A percentile compares a stretch with the other conserved stretches of the same genome.
Conservation (phyloP, 768 basidiomycete species). For the Tubosaeta sp. region DNA sequence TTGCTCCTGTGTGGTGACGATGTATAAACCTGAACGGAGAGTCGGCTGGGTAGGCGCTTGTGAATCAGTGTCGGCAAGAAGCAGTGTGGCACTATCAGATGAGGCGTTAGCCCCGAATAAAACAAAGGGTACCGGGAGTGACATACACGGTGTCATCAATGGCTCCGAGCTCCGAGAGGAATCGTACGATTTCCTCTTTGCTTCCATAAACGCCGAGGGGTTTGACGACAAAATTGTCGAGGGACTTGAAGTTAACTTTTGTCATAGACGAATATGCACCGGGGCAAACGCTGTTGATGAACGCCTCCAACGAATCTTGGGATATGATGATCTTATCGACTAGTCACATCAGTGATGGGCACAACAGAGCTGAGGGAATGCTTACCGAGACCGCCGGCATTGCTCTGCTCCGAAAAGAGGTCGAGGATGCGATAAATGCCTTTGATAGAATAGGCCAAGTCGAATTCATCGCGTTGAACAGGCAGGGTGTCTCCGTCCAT, state of each 20-base stretch:
- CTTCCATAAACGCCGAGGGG: constrained; percentile 58
- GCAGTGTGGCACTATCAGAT: constrained; percentile 10
- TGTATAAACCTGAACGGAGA: constrained; percentile 22
- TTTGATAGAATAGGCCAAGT: constrained; percentile 31
- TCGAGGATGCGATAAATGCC: constrained; percentile 16
- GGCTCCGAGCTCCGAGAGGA: constrained; percentile 35
- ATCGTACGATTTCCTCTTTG: constrained; percentile 44
- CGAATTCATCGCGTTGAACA: constrained; percentile 6
- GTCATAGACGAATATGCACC: constrained; percentile 52
- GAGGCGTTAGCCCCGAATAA: background rate
- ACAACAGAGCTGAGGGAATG: background rate
- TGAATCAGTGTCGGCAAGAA: constrained; percentile 10
- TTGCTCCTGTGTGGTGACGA: constrained; percentile 7
- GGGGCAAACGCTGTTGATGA: constrained; percentile 48
- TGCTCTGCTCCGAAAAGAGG: constrained; percentile 21
- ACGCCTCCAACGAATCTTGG: constrained; percentile 43
- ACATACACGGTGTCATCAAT: constrained; percentile 41
- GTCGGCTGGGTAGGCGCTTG: constrained; percentile 1
- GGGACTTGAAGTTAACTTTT: constrained; percentile 34
- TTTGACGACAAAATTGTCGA: constrained; percentile 33
- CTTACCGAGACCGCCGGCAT: constrained; percentile 45
- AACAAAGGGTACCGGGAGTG: background rate
- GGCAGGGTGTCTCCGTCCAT: constrained; percentile 13
- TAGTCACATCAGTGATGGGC: constrained; percentile 13
- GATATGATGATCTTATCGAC: constrained; percentile 63